Evolutionary conservation across 306 rosid species (phyloP).

Genomic region (Prunus fruticosa): DNA sequence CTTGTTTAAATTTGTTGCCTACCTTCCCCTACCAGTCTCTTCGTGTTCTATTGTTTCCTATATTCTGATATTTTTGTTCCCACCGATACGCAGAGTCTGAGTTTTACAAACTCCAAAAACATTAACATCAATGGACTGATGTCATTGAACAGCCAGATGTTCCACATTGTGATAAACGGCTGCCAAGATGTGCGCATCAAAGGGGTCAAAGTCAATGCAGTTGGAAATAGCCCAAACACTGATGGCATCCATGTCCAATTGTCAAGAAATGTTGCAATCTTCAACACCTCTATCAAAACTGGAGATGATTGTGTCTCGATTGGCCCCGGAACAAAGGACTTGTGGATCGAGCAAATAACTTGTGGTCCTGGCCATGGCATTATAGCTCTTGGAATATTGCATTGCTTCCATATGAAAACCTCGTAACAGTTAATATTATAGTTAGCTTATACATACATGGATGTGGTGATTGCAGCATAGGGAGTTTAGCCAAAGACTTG

Average conservation of each 20-base stretch:
- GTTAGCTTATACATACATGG: too few species aligned
- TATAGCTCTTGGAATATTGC: too few species aligned
- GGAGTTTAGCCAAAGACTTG: not conserved
- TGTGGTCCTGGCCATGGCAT: slow-evolving; percentile 32
- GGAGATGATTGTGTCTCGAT: slow-evolving; percentile 28
- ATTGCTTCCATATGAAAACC: too few species aligned
- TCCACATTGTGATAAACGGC: slow-evolving; percentile 22
- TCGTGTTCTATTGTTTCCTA: too few species aligned
- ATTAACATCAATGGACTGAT: slow-evolving; percentile 1
- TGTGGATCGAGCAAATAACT: slow-evolving; percentile 24
- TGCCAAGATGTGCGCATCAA: slow-evolving; percentile 18
- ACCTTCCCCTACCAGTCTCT: too few species aligned
- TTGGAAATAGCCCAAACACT: slow-evolving; percentile 18
- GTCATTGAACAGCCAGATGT: slow-evolving; percentile 30
- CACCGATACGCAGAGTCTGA: slow-evolving; percentile 14
- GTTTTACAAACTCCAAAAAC: slow-evolving; percentile 17
- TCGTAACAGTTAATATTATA: too few species aligned
- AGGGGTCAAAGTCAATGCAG: slow-evolving; percentile 12
- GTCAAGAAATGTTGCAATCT: slow-evolving; percentile 8
- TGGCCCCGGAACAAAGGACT: slow-evolving; percentile 26
- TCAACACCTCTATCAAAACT: slow-evolving; percentile 13
- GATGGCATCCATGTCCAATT: slow-evolving; percentile 26
- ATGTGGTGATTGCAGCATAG: not conserved
- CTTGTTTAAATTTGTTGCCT: not conserved
- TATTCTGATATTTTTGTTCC: too few species aligned